Evolutionary conservation across 352 stramenopile genomes (phyloP), one percentile per base, ranked within the genome.

Genomic region (Aphanomyces euteiches): DNA sequence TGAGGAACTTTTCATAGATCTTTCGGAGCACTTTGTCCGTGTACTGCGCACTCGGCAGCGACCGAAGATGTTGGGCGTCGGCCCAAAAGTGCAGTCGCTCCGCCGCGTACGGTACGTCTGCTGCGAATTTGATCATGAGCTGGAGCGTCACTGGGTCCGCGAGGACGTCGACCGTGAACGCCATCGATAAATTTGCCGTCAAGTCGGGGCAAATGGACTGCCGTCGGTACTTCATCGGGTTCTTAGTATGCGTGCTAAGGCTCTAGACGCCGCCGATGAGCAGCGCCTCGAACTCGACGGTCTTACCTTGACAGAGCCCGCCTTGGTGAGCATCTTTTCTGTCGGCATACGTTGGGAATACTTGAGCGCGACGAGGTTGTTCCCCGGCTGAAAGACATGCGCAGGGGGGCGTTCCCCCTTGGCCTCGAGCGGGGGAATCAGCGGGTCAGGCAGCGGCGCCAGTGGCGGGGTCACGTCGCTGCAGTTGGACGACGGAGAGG

Each of bases 1-100:
- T 90, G 8, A 93, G 61, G 54, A 93, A 93, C 72, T 93, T 93
- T 77, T 93, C 83, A 75, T 93, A 93, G 74, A 93, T 92, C 60
- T 93, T 91, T 41, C 77, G 85, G 13, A 93, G 78, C 5, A 85
- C 79, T 3, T 84, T 84, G 63, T 90, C 79, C 13, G 85, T 93
- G 74, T 93, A 93, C 45, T 84, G 90, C 41, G 90, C 82, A 17
- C 82, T 90, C 36, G 85, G 84, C 15, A 93, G 69, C 47, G 86
- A 75, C 58, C 88, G 80, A 40, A 93, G 72, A 58, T 90, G 77
- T 71, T 92, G 84, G 45, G 91, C 89, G 66, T 93, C 85, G 73
- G 87, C 83, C 85, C 85, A 93, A 74, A 93, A 93, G 6, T 80
- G 78, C 59, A 93, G 81, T 72, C 81, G 75, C 66, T 92, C 84